A percentile compares a stretch with the other conserved stretches of the same genome.
phyloP scores from a whole-genome alignment of 306 rosid species.

The Begonia loranthoides region DNA sequence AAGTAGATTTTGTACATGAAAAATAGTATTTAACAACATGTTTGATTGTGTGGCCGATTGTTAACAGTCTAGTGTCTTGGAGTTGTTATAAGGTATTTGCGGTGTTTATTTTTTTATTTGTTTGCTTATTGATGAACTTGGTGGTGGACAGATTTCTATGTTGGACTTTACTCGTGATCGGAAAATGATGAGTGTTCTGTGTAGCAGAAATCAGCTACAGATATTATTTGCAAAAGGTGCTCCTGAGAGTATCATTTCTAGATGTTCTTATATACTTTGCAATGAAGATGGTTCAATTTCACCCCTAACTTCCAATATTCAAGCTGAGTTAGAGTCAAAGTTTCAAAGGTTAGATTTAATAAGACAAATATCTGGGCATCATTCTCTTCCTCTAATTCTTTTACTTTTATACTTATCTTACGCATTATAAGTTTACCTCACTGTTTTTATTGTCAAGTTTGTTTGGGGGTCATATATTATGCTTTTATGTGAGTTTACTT shows the following conservation, averaged over 20 bases:
- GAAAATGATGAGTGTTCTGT: conserved; percentile 94
- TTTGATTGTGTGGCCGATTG: too few relatives aligned
- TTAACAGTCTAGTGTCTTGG: too few relatives aligned
- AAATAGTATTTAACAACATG: too few relatives aligned
- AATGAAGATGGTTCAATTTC: conserved; percentile 57
- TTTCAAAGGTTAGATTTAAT: conserved; percentile 52
- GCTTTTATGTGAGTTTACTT: too few relatives aligned
- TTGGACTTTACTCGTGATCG: conserved; percentile 91
- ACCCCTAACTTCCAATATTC: conserved; percentile 59
- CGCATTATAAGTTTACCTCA: too few relatives aligned
- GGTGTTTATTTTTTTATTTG: neutral
- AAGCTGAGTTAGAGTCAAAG: conserved; percentile 59
- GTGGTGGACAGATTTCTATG: conserved; percentile 48
- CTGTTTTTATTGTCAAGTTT: too few relatives aligned
- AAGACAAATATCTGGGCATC: neutral
- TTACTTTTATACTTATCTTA: too few relatives aligned
- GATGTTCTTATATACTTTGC: conserved; percentile 72
- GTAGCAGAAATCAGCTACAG: conserved; percentile 71
- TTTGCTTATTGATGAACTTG: conserved; percentile 12
- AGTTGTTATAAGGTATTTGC: too few relatives aligned
- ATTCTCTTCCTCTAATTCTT: neutral
- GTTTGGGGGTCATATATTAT: too few relatives aligned
- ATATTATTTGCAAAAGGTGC: conserved; percentile 89
- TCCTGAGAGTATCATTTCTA: conserved; percentile 81
- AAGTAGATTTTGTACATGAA: too few relatives aligned